Conservation (phyloP, 2,329 filamentous ascomycete genomes). For the Nemania sp. region DNA sequence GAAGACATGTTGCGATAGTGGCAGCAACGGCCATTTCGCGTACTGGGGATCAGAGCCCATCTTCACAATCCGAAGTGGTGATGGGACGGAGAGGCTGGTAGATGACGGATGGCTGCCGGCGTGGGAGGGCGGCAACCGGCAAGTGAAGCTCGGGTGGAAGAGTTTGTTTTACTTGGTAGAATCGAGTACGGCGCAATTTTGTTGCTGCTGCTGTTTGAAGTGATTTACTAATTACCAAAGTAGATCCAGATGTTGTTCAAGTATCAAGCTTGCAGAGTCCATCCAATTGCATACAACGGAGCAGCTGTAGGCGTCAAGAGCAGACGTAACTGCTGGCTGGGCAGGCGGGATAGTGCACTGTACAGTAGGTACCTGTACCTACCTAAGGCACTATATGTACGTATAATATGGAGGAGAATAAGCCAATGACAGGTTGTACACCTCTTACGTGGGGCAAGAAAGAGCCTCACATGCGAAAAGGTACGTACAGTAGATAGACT, state of each 20-base stretch:
- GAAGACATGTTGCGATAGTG: constrained; percentile 87
- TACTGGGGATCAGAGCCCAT: constrained; percentile 88
- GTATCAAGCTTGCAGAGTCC: neutral
- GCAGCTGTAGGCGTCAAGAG: constrained; percentile 43
- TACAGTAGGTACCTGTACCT: neutral
- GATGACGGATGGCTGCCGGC: neutral
- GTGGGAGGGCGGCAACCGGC: neutral
- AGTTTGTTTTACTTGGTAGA: neutral
- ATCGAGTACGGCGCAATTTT: neutral
- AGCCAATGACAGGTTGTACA: constrained; percentile 40
- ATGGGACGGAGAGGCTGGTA: neutral
- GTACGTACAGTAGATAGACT: neutral
- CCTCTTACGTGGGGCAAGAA: constrained; percentile 23
- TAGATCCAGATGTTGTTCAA: neutral
- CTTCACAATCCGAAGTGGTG: constrained; percentile 52
- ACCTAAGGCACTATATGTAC: neutral
- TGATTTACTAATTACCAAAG: too few species aligned
- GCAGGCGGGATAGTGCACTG: too few species aligned
- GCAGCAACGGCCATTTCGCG: constrained; percentile 84
- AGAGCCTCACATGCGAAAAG: constrained; percentile 5
- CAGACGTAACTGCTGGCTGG: constrained; percentile 47
- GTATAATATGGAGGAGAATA: neutral
- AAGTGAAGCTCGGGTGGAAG: neutral
- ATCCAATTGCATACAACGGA: constrained; percentile 7
- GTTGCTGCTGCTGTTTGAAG: constrained; percentile 7